Evolutionary conservation across 1,139 yeast genomes (phyloP).

Genomic region (Protomyces inundatus): DNA sequence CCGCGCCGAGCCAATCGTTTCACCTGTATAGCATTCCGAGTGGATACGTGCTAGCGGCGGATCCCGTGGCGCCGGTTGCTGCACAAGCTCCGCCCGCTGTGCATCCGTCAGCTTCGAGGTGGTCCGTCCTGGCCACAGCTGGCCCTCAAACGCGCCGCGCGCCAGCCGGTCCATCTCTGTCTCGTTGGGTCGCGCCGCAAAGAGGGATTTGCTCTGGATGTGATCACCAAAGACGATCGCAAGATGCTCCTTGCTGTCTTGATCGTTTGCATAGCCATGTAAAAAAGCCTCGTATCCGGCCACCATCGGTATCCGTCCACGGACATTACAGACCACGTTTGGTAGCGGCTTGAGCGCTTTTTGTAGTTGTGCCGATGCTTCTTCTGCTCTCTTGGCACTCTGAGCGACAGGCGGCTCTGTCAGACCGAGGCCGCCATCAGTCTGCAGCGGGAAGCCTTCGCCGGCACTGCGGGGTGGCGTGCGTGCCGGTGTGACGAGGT

Average conservation of each 20-base stretch:
- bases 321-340: slow-evolving; percentile 74
- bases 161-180: slow-evolving; percentile 92
- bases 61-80: not conserved
- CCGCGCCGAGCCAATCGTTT: slow-evolving; percentile 97
- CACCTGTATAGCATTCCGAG: slow-evolving; percentile 97
- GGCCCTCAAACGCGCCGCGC: slow-evolving; percentile 92
- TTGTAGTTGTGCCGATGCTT: slow-evolving; percentile 14
- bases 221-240: slow-evolving; percentile 96
- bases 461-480: not conserved
- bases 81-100: not conserved
- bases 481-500: slow-evolving; percentile 20
- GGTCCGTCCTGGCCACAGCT: slow-evolving; percentile 75
- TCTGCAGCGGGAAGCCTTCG: slow-evolving; percentile 3
- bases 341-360: slow-evolving; percentile 46
- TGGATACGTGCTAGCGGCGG: slow-evolving; percentile 71
- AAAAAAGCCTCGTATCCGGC: slow-evolving; percentile 87
- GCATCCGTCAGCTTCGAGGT: slow-evolving; percentile 45
- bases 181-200: slow-evolving; percentile 58
- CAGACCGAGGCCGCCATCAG: slow-evolving; percentile 1
- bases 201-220: slow-evolving; percentile 70
- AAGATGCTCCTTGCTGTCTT: slow-evolving; percentile 88
- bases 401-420: not conserved
- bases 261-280: slow-evolving; percentile 78
- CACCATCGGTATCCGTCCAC: slow-evolving; percentile 93
- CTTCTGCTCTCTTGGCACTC: not conserved